Evolutionary conservation across 345 rosid genomes (phyloP).

Genomic region (Syzygium jambos): DNA sequence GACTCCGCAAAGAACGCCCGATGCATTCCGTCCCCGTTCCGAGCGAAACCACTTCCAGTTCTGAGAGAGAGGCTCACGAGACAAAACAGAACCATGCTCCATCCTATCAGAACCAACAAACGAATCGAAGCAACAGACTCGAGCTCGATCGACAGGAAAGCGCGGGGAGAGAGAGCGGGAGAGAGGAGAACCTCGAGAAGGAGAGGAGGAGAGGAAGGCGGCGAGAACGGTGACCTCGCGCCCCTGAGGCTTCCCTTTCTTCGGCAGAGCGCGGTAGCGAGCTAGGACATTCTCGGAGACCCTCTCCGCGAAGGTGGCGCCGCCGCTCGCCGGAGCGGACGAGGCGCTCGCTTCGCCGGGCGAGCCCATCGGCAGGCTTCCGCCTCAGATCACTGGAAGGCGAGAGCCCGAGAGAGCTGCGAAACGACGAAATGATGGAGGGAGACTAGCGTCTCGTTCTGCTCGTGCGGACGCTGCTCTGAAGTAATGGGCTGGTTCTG

Average conservation of each 20-base stretch:
- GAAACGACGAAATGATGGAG: not conserved
- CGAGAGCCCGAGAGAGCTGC: not conserved
- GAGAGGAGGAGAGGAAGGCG: conserved; percentile 74
- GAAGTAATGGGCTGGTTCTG: not conserved
- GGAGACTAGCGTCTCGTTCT: not conserved
- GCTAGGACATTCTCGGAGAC: conserved; percentile 46
- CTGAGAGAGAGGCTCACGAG: conserved; percentile 13
- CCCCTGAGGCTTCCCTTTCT: conserved; percentile 95
- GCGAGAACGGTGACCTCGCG: conserved; percentile 75
- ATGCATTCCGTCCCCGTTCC: conserved; percentile 92
- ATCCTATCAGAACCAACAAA: not conserved
- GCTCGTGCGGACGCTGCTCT: not conserved
- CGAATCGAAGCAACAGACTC: not conserved
- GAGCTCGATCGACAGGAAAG: not conserved
- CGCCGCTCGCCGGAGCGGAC: not conserved
- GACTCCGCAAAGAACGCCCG: conserved; percentile 51
- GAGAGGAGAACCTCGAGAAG: conserved; percentile 42
- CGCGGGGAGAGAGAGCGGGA: not conserved
- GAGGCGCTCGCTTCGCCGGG: not conserved
- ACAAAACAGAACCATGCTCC: not conserved
- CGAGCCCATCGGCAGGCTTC: not conserved
- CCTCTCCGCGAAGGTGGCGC: conserved; percentile 35
- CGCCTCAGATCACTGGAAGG: not conserved
- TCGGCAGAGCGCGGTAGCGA: conserved; percentile 50
- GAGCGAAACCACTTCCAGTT: conserved; percentile 54